Evolutionary conservation across 1,284 basidiomycete genomes (phyloP), one percentile per base, ranked within the genome.

Genomic region (Pascua guehoae): DNA sequence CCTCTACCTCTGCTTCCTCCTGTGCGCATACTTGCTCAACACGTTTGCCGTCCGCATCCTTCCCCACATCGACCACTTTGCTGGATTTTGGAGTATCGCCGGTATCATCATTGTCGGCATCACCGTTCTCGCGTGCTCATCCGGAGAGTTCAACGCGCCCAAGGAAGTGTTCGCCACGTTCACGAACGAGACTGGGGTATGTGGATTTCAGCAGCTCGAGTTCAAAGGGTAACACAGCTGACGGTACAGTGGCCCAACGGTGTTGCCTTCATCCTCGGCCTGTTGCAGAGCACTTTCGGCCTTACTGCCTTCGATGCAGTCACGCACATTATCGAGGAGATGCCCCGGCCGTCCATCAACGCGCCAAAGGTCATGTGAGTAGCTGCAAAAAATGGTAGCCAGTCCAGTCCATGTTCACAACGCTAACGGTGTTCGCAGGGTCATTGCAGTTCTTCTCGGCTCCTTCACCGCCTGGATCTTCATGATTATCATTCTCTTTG

Each of bases 251-350:
- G 60, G 60, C 60, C 60, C 5, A 46, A 52, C 44, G 60, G 60
- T 3, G 52, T 76, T 5, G 71, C 76, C 1, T 79, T 70, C 65
- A 72, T 76, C 37, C 63, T 76, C 3, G 76, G 76, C 16, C 60
- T 77, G 9, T 64, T 78, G 1, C 76, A 79, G 53, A 54, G 54
- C 49, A 57, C 52, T 4, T 50, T 62, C 15, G 55, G 57, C 12
- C 55, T 60, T 15, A 56, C 58, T 0, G 56, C 49, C 56, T 54
- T 56, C 36, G 72, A 74, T 44, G 63, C 62, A 0, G 68, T 68
- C 17, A 57, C 67, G 8, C 78, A 79, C 61, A 64, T 79, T 56
- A 65, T 73, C 4, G 72, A 74, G 51, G 74, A 76, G 60, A 70
- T 76, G 57, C 70, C 71, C 14, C 44, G 53, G 9, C 70, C 74